Evolutionary conservation across 2,329 filamentous ascomycete genomes (phyloP).

Genomic region (Dothistroma septosporum): DNA sequence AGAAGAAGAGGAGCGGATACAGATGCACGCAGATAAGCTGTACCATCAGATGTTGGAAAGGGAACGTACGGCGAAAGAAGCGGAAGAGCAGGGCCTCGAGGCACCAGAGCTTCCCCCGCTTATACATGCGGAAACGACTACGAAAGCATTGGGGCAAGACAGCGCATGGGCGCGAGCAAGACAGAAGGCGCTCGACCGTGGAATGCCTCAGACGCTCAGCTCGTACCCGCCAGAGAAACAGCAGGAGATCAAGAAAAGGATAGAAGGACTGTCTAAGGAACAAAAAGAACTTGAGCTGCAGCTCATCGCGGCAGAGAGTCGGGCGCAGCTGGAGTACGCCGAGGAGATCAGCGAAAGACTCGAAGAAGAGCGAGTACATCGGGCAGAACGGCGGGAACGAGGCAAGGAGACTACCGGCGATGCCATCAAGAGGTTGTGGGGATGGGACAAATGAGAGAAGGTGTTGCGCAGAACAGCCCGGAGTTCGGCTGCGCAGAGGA

Average conservation of each 20-base stretch:
- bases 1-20: conserved; percentile 75
- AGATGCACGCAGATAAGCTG: conserved; percentile 90
- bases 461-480: not conserved
- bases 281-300: conserved; percentile 57
- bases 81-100: conserved; percentile 53
- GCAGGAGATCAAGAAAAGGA: conserved; percentile 51
- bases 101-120: conserved; percentile 58
- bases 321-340: conserved; percentile 59
- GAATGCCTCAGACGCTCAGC: conserved; percentile 48
- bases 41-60: conserved; percentile 84
- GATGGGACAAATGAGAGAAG: conserved; percentile 4
- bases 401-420: conserved; percentile 47
- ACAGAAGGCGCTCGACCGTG: conserved; percentile 24
- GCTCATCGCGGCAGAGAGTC: conserved; percentile 59
- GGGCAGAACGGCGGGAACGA: conserved; percentile 54
- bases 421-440: conserved; percentile 20
- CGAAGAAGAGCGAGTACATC: conserved; percentile 53
- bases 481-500: not conserved
- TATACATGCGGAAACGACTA: conserved; percentile 36
- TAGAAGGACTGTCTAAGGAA: conserved; percentile 28
- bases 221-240: conserved; percentile 52
- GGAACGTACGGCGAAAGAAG: conserved; percentile 68
- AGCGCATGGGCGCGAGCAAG: conserved; percentile 30
- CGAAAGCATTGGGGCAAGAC: conserved; percentile 29
- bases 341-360: conserved; percentile 53